These are phyloP conservation scores for Starmera amethionina DNA, from an alignment of 805 yeast species.

Conservation along the genomic window DNA sequence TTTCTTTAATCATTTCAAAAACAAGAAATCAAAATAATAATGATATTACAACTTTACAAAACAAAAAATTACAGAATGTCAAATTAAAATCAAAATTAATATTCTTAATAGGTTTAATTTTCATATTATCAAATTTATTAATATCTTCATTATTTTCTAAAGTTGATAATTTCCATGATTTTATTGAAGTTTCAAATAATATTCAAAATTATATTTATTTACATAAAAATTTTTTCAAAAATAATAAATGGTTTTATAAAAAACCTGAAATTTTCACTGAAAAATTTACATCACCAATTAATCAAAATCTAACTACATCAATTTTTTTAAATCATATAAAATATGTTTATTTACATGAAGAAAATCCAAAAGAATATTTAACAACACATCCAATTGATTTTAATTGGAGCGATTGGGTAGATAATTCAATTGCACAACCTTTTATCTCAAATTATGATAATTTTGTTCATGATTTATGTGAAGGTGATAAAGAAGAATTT, in stretches of 20 bases:
- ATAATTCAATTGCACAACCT: constrained; percentile 17
- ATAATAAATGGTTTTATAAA: constrained; percentile 7
- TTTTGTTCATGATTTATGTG: not conserved
- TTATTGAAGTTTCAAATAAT: constrained; percentile 10
- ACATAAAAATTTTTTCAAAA: constrained; percentile 12
- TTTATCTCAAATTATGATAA: constrained; percentile 19
- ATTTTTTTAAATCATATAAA: constrained; percentile 8
- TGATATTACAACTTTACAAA: not conserved
- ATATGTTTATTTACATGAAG: constrained; percentile 5
- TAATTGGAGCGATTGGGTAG: constrained; percentile 27
- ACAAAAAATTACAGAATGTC: constrained; percentile 5
- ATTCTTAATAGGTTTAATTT: constrained; percentile 11
- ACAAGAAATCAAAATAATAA: too few relatives aligned
- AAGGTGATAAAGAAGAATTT: not conserved
- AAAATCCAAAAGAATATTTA: constrained; percentile 9
- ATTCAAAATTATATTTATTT: constrained; percentile 11
- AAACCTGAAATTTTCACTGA: not conserved
- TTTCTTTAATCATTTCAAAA: too few relatives aligned
- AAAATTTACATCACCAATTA: constrained; percentile 4
- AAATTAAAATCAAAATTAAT: constrained; percentile 15
- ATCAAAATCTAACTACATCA: constrained; percentile 10
- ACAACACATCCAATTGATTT: constrained; percentile 7
- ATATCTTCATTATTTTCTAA: constrained; percentile 11
- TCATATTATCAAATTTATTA: constrained; percentile 12
- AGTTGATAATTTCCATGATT: constrained; percentile 11